These are phyloP conservation scores for Metschnikowia bowlesiae DNA, from an alignment of 805 yeast genomes.

Conservation along the genomic window DNA sequence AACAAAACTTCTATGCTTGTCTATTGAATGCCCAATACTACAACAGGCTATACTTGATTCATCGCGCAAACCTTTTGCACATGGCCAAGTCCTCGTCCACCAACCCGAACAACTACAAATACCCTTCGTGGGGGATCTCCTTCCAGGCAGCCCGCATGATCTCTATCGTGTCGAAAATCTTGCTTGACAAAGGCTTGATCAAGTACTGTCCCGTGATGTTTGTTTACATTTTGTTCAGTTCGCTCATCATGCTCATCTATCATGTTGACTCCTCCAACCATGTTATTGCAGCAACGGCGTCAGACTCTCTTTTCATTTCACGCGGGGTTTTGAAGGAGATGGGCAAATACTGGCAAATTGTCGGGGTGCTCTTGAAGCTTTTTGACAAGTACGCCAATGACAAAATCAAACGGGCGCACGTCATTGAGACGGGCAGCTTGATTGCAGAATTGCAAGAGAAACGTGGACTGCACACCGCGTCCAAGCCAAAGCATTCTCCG, in stretches of 20 bases:
- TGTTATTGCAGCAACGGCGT: constrained; percentile 39
- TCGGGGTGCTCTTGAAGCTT: constrained; percentile 31
- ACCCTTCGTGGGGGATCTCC: constrained; percentile 77
- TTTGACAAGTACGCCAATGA: constrained; percentile 42
- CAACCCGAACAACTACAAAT: constrained; percentile 41
- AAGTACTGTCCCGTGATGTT: constrained; percentile 53
- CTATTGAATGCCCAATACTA: constrained; percentile 66
- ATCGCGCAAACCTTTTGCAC: constrained; percentile 60
- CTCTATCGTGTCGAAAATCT: constrained; percentile 54
- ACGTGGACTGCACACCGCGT: neutral
- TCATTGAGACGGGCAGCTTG: constrained; percentile 35
- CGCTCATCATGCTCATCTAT: constrained; percentile 67
- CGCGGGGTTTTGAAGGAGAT: constrained; percentile 36
- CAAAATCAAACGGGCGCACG: constrained; percentile 37
- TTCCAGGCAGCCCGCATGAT: constrained; percentile 80
- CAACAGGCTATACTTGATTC: constrained; percentile 65
- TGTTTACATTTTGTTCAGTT: constrained; percentile 57
- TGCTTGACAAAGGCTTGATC: constrained; percentile 47
- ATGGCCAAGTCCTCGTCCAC: constrained; percentile 41
- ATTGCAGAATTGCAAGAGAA: constrained; percentile 38
- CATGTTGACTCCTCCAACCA: constrained; percentile 49
- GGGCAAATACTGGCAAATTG: constrained; percentile 37
- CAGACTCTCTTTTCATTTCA: constrained; percentile 37
- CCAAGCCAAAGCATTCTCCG: neutral
- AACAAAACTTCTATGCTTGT: constrained; percentile 55